These are phyloP conservation scores for Citrus sinensis DNA, from an alignment of 345 rosid genomes.

Conservation along the genomic window DVS_A1.0 CM039163.1:41102001-41102500, in stretches of 20 bases:
- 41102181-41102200: conserved; percentile 70
- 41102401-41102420: conserved; percentile 38
- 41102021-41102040: not conserved
- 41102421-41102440: conserved; percentile 41
- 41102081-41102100: conserved; percentile 37
- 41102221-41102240: conserved; percentile 74
- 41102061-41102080: conserved; percentile 39
- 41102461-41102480: not conserved
- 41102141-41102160: conserved; percentile 89
- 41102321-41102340: not conserved
- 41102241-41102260: conserved; percentile 82
- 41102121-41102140: conserved; percentile 84
- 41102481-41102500: not conserved
- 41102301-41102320: not conserved
- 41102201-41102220: conserved; percentile 82
- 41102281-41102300: conserved; percentile 41
- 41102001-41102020: not conserved
- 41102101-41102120: conserved; percentile 82
- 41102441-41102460: not conserved
- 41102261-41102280: conserved; percentile 56
- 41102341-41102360: conserved; percentile 1
- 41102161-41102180: conserved; percentile 86
- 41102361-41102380: conserved; percentile 36
- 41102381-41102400: conserved; percentile 40
- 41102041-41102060: not conserved